Base-by-base conservation (phyloP, 345 rosid species). In the Hibiscus trionum region DNA sequence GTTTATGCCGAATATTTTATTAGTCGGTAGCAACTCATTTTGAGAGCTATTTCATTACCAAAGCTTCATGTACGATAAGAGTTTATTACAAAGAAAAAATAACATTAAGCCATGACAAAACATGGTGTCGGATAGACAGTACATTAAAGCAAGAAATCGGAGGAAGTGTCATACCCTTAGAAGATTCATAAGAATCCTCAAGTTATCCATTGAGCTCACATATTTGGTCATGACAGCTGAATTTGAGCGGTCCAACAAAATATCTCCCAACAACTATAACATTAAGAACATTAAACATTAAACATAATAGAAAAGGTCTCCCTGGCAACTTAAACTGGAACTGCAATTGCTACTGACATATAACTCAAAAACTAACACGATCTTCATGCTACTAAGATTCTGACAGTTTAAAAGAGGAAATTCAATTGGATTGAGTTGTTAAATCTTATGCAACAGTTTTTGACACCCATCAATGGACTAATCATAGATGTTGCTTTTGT, bases 171-270 rank as follows among this genome's bases (percentile, higher is more conserved):
- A 58, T 86, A 94, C 97, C 82, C 91, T 88, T 9, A 94, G 88
- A 80, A 94, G 96, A 78, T 91, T 94, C 98, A 94, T 94, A 64
- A 91, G 88, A 68, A 94, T 91, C 82, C 95, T 91, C 80, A 94
- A 81, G 77, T 94, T 88, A 52, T 87, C 97, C 83, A 82, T 80
- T 24, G 98, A 94, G 87, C 92, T 83, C 77, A 91, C 98, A 75
- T 94, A 91, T 67, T 84, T 86, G 10, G 83, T 76, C 98, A 94
- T 94, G 80, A 90, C 88, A 65, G 77, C 86, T 21, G 91, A 81
- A 79, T 94, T 94, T 72, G 97, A 90, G 65, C 97, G 90, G 76
- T 94, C 98, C 82, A 91, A 80, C 70, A 91, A 81, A 61, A 94
- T 90, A 74, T 94, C 93, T 70, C 91, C 97, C 87, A 94, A 72